These are phyloP conservation scores for Fraxinus floribunda DNA, from an alignment of 305 asterid species.

Conservation along the genomic window DNA sequence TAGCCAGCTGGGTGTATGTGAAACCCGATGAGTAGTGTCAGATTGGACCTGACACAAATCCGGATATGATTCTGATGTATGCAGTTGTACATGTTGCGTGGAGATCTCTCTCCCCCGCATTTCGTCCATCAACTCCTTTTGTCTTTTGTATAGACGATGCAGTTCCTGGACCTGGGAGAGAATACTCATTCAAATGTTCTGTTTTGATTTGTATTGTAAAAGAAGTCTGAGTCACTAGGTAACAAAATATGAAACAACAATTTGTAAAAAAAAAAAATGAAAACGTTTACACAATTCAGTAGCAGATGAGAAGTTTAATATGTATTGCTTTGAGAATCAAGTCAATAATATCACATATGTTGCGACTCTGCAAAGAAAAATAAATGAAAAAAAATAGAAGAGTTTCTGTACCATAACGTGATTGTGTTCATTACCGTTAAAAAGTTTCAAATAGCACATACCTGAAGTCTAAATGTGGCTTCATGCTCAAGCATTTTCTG, in stretches of 20 bases:
- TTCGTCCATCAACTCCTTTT: slow-evolving; percentile 64
- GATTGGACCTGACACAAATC: slow-evolving; percentile 31
- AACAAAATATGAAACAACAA: slow-evolving; percentile 4
- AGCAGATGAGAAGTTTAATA: background rate
- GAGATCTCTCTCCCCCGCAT: slow-evolving; percentile 36
- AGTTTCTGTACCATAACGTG: background rate
- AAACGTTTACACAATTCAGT: background rate
- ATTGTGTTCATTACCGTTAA: background rate
- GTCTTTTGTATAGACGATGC: slow-evolving; percentile 64
- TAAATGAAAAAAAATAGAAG: background rate
- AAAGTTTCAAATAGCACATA: slow-evolving; percentile 23
- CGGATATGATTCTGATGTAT: slow-evolving; percentile 34
- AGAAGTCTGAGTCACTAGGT: background rate
- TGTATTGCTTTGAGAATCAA: background rate
- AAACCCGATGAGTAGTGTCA: slow-evolving; percentile 34
- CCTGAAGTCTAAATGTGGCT: slow-evolving; percentile 70
- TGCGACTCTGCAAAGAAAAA: background rate
- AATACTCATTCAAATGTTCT: background rate
- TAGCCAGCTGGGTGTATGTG: slow-evolving; percentile 38
- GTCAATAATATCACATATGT: background rate
- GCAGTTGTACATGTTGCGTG: slow-evolving; percentile 30
- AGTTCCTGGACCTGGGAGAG: slow-evolving; percentile 65
- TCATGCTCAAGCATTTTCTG: slow-evolving; percentile 69
- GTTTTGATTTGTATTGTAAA: background rate
- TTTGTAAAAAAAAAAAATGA: background rate